phyloP scores from a whole-genome alignment of 306 rosid genomes.

The Castanea sativa region DNA sequence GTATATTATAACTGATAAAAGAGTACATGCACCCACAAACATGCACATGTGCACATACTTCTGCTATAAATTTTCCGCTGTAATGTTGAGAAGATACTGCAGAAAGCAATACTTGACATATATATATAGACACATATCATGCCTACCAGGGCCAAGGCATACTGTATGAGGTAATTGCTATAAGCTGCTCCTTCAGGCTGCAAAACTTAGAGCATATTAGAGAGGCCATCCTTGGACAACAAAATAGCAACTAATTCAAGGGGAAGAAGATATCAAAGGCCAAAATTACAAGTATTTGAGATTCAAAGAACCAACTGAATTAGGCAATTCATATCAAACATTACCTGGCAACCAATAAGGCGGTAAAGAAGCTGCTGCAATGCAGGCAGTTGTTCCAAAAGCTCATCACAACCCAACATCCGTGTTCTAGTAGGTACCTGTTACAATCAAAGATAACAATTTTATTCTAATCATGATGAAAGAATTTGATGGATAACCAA shows the following conservation, averaged over 20 bases:
- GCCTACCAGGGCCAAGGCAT: constrained; percentile 91
- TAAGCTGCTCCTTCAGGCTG: constrained; percentile 94
- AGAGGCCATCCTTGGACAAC: constrained; percentile 12
- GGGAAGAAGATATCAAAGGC: not conserved
- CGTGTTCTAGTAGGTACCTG: constrained; percentile 70
- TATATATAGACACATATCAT: constrained; percentile 3
- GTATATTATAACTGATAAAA: not conserved
- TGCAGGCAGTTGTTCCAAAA: constrained; percentile 84
- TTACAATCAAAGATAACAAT: constrained; percentile 23
- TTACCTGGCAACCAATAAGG: constrained; percentile 78
- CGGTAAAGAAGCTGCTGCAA: constrained; percentile 86
- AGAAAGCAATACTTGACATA: constrained; percentile 12
- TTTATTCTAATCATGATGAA: constrained; percentile 10
- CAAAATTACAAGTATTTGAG: not conserved
- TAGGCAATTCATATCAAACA: not conserved
- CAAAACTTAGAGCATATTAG: constrained; percentile 34
- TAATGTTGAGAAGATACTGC: constrained; percentile 1
- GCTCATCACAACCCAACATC: constrained; percentile 42
- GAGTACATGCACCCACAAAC: not conserved
- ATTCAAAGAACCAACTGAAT: not conserved
- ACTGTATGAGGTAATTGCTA: constrained; percentile 76
- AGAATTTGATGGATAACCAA: not conserved
- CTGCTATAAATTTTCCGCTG: not conserved
- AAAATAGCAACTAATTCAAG: not conserved
- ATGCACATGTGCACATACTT: not conserved